A percentile compares a stretch with the other conserved stretches of the same genome.
Evolutionary conservation across 768 basidiomycete species (phyloP).

Genomic region (Panus rudis): DNA sequence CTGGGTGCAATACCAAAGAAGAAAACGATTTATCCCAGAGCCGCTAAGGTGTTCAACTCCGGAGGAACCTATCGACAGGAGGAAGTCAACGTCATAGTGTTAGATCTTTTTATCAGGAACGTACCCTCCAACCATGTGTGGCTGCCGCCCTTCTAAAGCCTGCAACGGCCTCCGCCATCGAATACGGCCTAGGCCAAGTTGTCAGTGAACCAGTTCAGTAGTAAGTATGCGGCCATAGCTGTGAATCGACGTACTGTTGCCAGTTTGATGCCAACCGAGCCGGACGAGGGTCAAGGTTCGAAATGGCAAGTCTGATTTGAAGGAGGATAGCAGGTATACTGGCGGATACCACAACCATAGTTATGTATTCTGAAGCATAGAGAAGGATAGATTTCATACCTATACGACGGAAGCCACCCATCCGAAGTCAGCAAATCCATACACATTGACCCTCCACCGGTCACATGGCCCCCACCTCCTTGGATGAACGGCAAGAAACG

Average conservation of each 20-base stretch:
- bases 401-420: constrained; percentile 67
- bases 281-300: constrained; percentile 56
- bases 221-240: neutral
- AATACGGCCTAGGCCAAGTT: constrained; percentile 34
- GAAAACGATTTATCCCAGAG: no score
- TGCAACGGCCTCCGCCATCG: constrained; percentile 48
- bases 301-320: constrained; percentile 66
- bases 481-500: constrained; percentile 64
- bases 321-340: constrained; percentile 41
- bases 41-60: no score
- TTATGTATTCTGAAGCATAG: neutral
- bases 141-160: constrained; percentile 62
- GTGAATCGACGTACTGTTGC: constrained; percentile 30
- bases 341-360: neutral
- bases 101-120: no score
- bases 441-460: constrained; percentile 67
- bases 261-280: constrained; percentile 50
- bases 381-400: constrained; percentile 24
- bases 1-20: no score
- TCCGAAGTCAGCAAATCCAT: constrained; percentile 66
- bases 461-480: constrained; percentile 67
- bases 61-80: no score
- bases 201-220: neutral
- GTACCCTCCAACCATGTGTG: constrained; percentile 58
- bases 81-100: no score